Evolutionary conservation across 345 rosid species (phyloP), one percentile per base, ranked within the genome.

Genomic region (Noccaea caerulescens): DNA sequence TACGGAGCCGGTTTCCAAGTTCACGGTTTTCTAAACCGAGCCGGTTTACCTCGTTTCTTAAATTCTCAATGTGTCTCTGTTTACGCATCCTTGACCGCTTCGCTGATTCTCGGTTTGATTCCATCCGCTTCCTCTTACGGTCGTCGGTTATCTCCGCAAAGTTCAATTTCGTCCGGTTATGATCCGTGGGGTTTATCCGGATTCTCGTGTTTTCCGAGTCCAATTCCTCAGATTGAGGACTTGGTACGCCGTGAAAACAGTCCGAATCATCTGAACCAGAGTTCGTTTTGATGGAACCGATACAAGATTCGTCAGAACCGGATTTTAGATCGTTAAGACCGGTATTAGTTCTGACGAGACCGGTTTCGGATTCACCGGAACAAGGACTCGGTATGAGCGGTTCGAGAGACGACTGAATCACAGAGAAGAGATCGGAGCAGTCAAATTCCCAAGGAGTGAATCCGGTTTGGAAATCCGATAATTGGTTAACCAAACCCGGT

Each of bases 81-180:
- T 88, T 88, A 66, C 96, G 85, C 88, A 86, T 82, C 72, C 97
- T 80, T 0, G 97, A 90, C 72, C 96, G 79, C 82, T 88, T 80
- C 7, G 98, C 97, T 6, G 98, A 90, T 64, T 93, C 93, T 67
- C 97, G 86, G 87, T 90, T 93, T 54, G 98, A 93, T 63, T 85
- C 68, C 97, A 86, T 90, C 34, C 98, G 82, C 76, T 83, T 85
- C 57, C 78, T 68, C 76, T 86, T 93, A n/a, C 90, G 80, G 43
- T 87, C 97, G 20, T 90, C 89, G 23, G 80, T 88, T 30, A 80
- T 37, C 52, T 63, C 10, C 0, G 71, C 33, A 27, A 36, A 81
- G 63, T 68, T 81, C 14, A 45, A 7, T 37, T 37, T 53, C 0
- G 4, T 38, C 45, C 20, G 83, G 69, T 68, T 78, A 37, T 77